Evolutionary conservation across 2,329 filamentous ascomycete genomes (phyloP).

Genomic region (Neofusicoccum cordaticola): DNA sequence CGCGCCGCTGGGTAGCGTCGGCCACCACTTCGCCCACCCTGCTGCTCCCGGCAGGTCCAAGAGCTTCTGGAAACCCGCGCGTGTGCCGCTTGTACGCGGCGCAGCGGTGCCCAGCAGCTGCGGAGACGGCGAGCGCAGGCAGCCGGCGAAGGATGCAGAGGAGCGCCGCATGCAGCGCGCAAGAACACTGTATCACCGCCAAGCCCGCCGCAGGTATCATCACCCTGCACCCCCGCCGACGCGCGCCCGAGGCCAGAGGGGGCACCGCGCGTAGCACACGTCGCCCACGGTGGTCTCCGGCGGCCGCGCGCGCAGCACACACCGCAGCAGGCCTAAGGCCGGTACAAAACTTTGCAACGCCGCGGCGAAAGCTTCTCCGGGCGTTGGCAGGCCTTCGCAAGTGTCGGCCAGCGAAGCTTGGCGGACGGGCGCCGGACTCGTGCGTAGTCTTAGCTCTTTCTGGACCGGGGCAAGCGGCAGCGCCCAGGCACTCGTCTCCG

Average conservation of each 20-base stretch:
- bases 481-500: not conserved
- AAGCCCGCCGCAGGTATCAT: not conserved
- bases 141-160: not conserved
- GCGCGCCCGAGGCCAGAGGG: not conserved
- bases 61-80: slow-evolving; percentile 5
- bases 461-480: slow-evolving; percentile 9
- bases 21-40: not conserved
- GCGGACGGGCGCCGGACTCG: not conserved
- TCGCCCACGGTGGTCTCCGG: not conserved
- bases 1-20: not conserved
- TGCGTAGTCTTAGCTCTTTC: slow-evolving; percentile 3
- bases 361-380: slow-evolving; percentile 7
- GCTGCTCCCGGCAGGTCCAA: slow-evolving; percentile 11
- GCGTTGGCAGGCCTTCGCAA: not conserved
- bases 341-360: not conserved
- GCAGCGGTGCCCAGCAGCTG: not conserved
- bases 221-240: not conserved
- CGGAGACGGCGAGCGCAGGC: not conserved
- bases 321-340: not conserved
- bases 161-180: not conserved
- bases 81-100: not conserved
- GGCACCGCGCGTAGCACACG: not conserved
- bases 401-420: slow-evolving; percentile 7
- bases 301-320: not conserved
- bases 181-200: not conserved